Conservation (phyloP, 2,329 filamentous ascomycete species). For the Tolypocladium ovalisporum region DNA sequence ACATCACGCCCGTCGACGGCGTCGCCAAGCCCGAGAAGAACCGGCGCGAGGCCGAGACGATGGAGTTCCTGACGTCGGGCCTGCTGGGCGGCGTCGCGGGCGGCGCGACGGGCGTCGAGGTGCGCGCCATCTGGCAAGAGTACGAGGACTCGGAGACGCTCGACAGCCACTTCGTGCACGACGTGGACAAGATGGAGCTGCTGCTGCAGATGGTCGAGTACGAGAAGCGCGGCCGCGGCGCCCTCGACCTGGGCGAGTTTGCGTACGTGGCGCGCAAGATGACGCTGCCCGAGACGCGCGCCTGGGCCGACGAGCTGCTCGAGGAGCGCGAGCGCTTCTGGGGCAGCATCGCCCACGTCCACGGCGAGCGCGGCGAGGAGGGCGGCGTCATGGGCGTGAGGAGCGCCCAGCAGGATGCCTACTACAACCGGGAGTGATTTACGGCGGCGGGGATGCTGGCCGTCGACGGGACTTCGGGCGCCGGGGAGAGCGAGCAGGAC, state of each 20-base stretch:
- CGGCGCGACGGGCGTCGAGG: constrained; percentile 56
- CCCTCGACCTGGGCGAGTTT: constrained; percentile 77
- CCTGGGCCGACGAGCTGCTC: constrained; percentile 69
- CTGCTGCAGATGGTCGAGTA: constrained; percentile 95
- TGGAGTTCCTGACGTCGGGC: constrained; percentile 74
- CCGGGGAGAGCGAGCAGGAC: not conserved
- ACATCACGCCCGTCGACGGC: constrained; percentile 88
- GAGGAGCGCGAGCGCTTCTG: constrained; percentile 67
- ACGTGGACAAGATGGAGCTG: constrained; percentile 95
- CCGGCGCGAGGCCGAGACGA: constrained; percentile 74
- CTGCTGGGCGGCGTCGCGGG: constrained; percentile 67
- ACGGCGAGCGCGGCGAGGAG: constrained; percentile 31
- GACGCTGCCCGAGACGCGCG: constrained; percentile 63
- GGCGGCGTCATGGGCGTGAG: constrained; percentile 25
- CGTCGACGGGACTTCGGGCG: too few species aligned
- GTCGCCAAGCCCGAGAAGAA: constrained; percentile 82
- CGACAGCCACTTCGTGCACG: constrained; percentile 85
- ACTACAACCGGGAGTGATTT: constrained; percentile 27
- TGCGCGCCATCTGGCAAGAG: constrained; percentile 81
- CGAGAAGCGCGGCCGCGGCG: constrained; percentile 58
- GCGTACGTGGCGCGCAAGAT: constrained; percentile 66
- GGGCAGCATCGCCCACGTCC: constrained; percentile 37
- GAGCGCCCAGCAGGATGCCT: constrained; percentile 34
- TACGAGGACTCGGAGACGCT: constrained; percentile 81
- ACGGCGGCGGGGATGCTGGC: not conserved